Base-by-base conservation (phyloP, 2,329 filamentous ascomycete genomes). In the Amauroascus verrucosus region DNA sequence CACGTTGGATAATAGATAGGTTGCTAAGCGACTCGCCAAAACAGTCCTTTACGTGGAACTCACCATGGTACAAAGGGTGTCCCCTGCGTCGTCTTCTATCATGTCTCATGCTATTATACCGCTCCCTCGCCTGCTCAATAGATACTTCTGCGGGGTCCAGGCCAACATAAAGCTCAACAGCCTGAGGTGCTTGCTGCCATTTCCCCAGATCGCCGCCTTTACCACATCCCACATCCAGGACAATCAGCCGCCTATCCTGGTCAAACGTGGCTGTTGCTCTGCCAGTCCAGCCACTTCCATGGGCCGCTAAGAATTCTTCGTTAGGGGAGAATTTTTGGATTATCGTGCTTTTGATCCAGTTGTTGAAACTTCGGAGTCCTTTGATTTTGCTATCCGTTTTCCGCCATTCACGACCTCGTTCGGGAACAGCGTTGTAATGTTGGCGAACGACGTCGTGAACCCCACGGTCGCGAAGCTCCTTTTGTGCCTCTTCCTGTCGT, bases 291-390 rank as follows among this genome's bases (percentile, higher is more conserved):
- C 71, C 69, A 54, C 70, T 68, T 52, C 69, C 80, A 33, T 63
- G 64, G n/a, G 67, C 68, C 1, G 83, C 80, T 0, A 79, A 74
- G 60, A 84, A 83, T 56, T 87, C 83, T 67, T 91, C 86, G 59
- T 84, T 83, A 0, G 86, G 86, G 3, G 88, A 88, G 72, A 96
- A 97, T 67, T 95, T 96, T 67, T 97, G 90, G 61, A 98, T 97
- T 61, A 97, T 81, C 48, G 87, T 91, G 65, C 88, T 95, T 76
- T 98, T 98, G 72, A 98, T 81, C 93, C 93, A 98, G 70, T 98
- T 98, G 74, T 98, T 98, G 76, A 95, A 93, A 60, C 86, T 88
- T 51, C 93, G 82, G 51, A 98, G 75, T 0, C 93, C 93, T 72
- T 94, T 95, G 75, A 98, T 98, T 63, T 87, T 85, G 69, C 87